These are phyloP conservation scores for Trichosanthes cucumerina DNA, from an alignment of 306 rosid species.

Conservation along the genomic window DNA sequence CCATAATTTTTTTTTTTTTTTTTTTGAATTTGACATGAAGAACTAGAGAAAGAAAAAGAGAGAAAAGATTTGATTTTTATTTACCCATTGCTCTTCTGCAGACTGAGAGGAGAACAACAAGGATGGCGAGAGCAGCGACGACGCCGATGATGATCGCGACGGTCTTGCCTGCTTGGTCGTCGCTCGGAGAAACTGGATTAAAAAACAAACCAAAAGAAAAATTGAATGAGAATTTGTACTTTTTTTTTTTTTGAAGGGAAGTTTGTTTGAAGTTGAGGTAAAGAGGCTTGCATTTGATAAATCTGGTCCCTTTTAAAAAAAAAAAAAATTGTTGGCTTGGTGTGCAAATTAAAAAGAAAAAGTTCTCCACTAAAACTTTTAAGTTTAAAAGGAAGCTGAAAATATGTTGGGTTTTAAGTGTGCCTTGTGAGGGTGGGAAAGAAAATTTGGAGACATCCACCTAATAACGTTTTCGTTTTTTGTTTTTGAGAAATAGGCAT, in stretches of 20 bases:
- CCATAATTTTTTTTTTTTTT: background rate
- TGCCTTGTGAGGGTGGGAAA: background rate
- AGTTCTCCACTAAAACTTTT: background rate
- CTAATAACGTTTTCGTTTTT: too few species aligned
- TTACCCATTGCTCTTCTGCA: conserved; percentile 68
- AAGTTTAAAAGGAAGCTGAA: background rate
- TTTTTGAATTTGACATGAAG: background rate
- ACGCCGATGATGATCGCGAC: conserved; percentile 77
- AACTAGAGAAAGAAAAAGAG: background rate
- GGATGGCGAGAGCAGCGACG: conserved; percentile 52
- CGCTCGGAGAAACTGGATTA: conserved; percentile 42
- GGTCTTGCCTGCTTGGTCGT: conserved; percentile 67
- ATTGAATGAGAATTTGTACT: background rate
- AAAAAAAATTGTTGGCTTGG: too few species aligned
- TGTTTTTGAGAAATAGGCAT: too few species aligned
- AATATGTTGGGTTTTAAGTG: background rate
- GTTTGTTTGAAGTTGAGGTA: background rate
- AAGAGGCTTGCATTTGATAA: background rate
- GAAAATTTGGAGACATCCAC: too few species aligned
- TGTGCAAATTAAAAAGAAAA: background rate
- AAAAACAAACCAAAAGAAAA: conserved; percentile 13
- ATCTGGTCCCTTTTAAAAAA: background rate
- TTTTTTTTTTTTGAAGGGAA: background rate
- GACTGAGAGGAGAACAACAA: conserved; percentile 75
- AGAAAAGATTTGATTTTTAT: background rate